A percentile compares a stretch with the other conserved stretches of the same genome.
Evolutionary conservation across 768 basidiomycete species (phyloP).

Genomic region (Asterophora lycoperdoides): DNA sequence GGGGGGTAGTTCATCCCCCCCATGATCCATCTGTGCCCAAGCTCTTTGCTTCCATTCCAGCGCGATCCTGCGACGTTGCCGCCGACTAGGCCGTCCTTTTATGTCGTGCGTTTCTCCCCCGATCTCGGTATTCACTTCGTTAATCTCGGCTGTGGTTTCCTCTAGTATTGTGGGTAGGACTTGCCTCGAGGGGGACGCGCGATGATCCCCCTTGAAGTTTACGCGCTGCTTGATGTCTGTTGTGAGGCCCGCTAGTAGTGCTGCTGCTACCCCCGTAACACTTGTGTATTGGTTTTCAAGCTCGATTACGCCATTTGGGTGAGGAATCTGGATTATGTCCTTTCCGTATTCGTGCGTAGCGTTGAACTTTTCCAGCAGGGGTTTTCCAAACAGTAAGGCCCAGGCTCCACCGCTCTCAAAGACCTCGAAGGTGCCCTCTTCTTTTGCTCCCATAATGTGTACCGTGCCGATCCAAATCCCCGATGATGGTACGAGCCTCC

Average conservation of each 20-base stretch:
- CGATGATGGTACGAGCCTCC: not conserved
- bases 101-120: not conserved
- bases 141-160: too few relatives aligned
- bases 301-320: too few relatives aligned
- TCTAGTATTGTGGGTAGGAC: too few relatives aligned
- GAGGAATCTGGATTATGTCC: too few relatives aligned
- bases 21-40: not conserved
- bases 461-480: slow-evolving; percentile 1
- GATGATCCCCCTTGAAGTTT: slow-evolving; percentile 12
- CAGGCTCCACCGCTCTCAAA: too few relatives aligned
- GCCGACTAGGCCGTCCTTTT: not conserved
- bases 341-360: slow-evolving; percentile 23
- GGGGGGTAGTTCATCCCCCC: not conserved
- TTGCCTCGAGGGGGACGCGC: too few relatives aligned
- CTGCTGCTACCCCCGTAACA: too few relatives aligned
- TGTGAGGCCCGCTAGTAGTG: slow-evolving; percentile 4
- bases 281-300: too few relatives aligned
- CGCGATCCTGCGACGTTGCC: not conserved
- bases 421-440: slow-evolving; percentile 14
- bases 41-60: not conserved
- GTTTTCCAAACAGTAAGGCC: slow-evolving; percentile 31
- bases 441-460: not conserved
- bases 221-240: slow-evolving; percentile 14
- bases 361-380: slow-evolving; percentile 18
- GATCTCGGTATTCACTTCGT: not conserved